phyloP scores from a whole-genome alignment of 2,329 filamentous ascomycete genomes.

The Metarhizium rileyi region DNA sequence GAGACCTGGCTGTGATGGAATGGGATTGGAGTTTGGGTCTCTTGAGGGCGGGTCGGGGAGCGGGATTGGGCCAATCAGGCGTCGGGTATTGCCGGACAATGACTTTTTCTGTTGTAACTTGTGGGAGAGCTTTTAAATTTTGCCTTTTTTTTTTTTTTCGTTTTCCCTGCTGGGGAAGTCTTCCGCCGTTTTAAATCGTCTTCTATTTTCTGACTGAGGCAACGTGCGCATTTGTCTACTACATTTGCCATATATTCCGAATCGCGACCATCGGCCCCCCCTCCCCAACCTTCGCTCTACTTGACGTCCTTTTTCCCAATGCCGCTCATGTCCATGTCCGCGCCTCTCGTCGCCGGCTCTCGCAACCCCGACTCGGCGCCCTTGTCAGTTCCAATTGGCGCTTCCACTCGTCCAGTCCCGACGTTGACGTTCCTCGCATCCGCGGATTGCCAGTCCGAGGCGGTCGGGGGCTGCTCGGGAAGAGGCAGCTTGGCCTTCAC shows the following conservation, averaged over 20 bases:
- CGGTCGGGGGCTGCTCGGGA: slow-evolving; percentile 64
- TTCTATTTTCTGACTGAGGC: too few species aligned
- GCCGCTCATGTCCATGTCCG: slow-evolving; percentile 43
- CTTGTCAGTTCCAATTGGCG: slow-evolving; percentile 40
- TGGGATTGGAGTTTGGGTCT: background rate
- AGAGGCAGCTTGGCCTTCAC: slow-evolving; percentile 65
- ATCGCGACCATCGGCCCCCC: background rate
- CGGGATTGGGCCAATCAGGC: background rate
- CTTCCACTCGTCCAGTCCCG: slow-evolving; percentile 28
- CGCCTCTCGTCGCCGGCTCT: slow-evolving; percentile 48
- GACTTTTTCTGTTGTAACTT: background rate
- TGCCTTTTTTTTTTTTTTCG: background rate
- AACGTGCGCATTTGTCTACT: too few species aligned
- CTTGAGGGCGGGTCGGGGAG: background rate
- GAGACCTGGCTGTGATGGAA: background rate
- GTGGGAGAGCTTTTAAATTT: background rate
- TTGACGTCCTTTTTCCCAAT: slow-evolving; percentile 41
- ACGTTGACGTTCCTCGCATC: slow-evolving; percentile 62
- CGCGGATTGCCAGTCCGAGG: slow-evolving; percentile 69
- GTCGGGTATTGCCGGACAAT: background rate
- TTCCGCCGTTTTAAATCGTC: too few species aligned
- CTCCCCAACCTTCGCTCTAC: background rate
- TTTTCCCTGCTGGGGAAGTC: background rate
- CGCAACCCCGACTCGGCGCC: slow-evolving; percentile 43
- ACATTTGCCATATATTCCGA: too few species aligned